Conservation (phyloP, 108 stramenopile genomes). For the Conticribra guillardii region DNA sequence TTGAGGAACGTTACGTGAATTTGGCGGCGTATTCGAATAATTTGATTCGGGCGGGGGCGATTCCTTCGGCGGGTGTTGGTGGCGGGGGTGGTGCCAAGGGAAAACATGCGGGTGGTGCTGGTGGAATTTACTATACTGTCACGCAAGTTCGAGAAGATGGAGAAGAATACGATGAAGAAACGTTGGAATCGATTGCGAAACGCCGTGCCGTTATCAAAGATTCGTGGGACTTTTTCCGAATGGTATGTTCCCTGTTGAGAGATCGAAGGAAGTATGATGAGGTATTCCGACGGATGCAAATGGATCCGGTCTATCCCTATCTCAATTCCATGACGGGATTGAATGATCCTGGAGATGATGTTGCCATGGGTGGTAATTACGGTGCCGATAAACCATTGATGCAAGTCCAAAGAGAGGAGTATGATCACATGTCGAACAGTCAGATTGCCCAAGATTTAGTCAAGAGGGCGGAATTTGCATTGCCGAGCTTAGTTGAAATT, state of each 20-base stretch:
- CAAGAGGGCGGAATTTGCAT: constrained; percentile 64
- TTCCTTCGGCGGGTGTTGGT: constrained; percentile 25
- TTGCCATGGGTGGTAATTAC: constrained; percentile 62
- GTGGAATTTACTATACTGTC: constrained; percentile 79
- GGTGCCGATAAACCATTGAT: constrained; percentile 71
- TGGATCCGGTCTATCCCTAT: constrained; percentile 87
- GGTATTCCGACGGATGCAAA: constrained; percentile 74
- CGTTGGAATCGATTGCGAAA: constrained; percentile 84
- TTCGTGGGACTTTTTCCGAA: constrained; percentile 89
- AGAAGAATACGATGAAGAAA: constrained; percentile 77
- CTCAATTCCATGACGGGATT: constrained; percentile 81
- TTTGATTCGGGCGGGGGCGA: constrained; percentile 72
- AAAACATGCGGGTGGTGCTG: constrained; percentile 50
- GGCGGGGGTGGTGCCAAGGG: constrained; percentile 22
- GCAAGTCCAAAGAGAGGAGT: constrained; percentile 65
- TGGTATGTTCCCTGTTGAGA: constrained; percentile 78
- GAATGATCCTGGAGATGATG: constrained; percentile 76
- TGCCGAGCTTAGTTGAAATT: constrained; percentile 80
- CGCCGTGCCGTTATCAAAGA: constrained; percentile 89
- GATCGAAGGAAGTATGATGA: constrained; percentile 86
- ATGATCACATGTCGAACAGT: constrained; percentile 60
- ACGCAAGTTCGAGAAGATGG: constrained; percentile 59
- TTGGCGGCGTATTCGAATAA: constrained; percentile 84
- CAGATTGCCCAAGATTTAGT: constrained; percentile 66
- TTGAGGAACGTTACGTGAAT: constrained; percentile 83